phyloP scores from a whole-genome alignment of 2,329 filamentous ascomycete species.

The Aspergillus sp. region DNA sequence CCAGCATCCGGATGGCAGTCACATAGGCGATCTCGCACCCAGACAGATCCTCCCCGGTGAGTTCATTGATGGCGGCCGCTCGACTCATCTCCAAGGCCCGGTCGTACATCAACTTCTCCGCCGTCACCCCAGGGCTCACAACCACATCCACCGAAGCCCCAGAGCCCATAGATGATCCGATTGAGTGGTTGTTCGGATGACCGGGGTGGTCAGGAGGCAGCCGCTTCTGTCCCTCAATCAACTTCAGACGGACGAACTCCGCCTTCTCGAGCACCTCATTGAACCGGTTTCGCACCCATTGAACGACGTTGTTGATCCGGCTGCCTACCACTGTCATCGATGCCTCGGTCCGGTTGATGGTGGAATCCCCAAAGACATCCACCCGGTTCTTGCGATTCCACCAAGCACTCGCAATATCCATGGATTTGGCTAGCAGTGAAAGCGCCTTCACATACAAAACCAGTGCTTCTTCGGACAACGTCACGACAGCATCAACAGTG shows the following conservation, averaged over 20 bases:
- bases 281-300: slow-evolving; percentile 91
- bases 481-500: slow-evolving; percentile 79
- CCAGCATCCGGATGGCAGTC: slow-evolving; percentile 90
- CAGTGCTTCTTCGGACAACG: slow-evolving; percentile 87
- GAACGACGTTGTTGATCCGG: slow-evolving; percentile 88
- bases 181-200: slow-evolving; percentile 74
- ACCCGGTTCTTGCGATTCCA: slow-evolving; percentile 77
- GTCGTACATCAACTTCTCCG: slow-evolving; percentile 97
- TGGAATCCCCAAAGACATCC: slow-evolving; percentile 51
- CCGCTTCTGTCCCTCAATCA: slow-evolving; percentile 79
- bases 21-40: slow-evolving; percentile 92
- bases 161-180: slow-evolving; percentile 56
- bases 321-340: slow-evolving; percentile 55
- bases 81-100: slow-evolving; percentile 96
- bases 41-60: slow-evolving; percentile 81
- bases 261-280: slow-evolving; percentile 97
- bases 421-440: slow-evolving; percentile 83
- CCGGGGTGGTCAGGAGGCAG: slow-evolving; percentile 81
- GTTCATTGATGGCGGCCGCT: slow-evolving; percentile 89
- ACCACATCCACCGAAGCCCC: slow-evolving; percentile 73
- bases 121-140: slow-evolving; percentile 83
- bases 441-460: slow-evolving; percentile 96
- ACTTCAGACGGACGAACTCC: slow-evolving; percentile 83
- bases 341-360: slow-evolving; percentile 44
- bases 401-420: slow-evolving; percentile 92